These are phyloP conservation scores for Heritiera littoralis DNA, from an alignment of 345 rosid genomes.

Conservation along the genomic window DNA sequence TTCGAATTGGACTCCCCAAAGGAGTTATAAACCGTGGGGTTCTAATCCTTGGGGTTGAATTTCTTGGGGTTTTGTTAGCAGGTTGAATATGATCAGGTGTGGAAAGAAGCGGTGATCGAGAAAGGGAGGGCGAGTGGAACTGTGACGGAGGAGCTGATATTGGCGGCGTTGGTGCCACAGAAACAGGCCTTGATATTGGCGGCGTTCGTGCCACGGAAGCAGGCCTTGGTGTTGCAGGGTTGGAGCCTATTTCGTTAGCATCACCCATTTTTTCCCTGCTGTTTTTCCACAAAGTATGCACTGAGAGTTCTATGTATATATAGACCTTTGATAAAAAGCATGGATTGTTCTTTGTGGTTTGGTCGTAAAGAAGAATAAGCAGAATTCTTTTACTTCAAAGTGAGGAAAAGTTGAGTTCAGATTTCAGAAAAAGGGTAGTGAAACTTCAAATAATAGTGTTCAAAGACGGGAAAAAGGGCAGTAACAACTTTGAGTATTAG, in stretches of 20 bases:
- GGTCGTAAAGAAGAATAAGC: not conserved
- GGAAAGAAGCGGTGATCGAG: conserved; percentile 60
- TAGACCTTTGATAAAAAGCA: not conserved
- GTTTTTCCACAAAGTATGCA: not conserved
- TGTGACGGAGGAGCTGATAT: conserved; percentile 76
- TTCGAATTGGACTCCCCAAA: conserved; percentile 52
- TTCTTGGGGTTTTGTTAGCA: conserved; percentile 38
- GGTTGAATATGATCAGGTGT: conserved; percentile 41
- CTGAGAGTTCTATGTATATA: not conserved
- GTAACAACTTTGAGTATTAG: too few species aligned
- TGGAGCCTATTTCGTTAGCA: conserved; percentile 27
- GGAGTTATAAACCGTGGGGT: conserved; percentile 70
- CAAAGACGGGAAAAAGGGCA: not conserved
- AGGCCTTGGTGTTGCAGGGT: conserved; percentile 1
- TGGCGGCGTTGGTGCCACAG: conserved; percentile 31
- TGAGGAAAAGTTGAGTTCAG: not conserved
- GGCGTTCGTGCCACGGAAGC: conserved; percentile 16
- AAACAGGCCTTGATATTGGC: conserved; percentile 40
- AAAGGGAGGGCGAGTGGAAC: conserved; percentile 64
- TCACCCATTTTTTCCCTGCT: conserved; percentile 37
- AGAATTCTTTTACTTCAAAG: not conserved
- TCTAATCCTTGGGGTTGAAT: conserved; percentile 46
- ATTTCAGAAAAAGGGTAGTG: not conserved
- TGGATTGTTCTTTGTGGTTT: not conserved
- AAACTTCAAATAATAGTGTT: not conserved